Percentiles rank a stretch among this genome's conserved stretches.
Evolutionary conservation across 78 protist species (phyloP).

Genomic region (Bodo saltans): DNA sequence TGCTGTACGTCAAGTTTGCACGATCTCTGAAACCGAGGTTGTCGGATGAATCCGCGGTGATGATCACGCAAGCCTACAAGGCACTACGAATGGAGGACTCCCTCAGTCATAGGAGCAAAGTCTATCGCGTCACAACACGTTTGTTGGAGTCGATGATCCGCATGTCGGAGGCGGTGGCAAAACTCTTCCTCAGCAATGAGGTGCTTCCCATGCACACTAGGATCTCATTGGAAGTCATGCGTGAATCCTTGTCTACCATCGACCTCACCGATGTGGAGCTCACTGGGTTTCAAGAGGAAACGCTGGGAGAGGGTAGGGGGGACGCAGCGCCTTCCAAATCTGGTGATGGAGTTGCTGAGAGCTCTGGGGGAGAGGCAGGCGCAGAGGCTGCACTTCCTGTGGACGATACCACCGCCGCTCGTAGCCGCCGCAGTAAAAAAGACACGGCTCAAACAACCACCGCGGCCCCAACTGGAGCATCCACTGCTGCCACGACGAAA

Average conservation of each 20-base stretch:
- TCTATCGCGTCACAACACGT: conserved; percentile 91
- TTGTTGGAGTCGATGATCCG: conserved; percentile 97
- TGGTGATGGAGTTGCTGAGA: no score
- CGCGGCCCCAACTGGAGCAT: no score
- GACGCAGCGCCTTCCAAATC: background rate
- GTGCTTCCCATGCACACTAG: conserved; percentile 17
- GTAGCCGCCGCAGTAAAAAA: no score
- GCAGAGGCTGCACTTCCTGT: no score
- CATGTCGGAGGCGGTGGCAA: conserved; percentile 86
- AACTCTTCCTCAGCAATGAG: conserved; percentile 41
- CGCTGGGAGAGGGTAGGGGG: background rate
- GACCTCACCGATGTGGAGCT: background rate
- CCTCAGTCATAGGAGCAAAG: background rate
- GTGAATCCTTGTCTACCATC: background rate
- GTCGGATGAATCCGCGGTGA: conserved; percentile 16
- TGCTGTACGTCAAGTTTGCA: conserved; percentile 75
- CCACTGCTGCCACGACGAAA: background rate
- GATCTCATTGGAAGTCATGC: conserved; percentile 1
- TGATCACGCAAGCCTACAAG: conserved; percentile 48
- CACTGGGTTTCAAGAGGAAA: background rate
- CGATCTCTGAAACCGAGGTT: conserved; percentile 69
- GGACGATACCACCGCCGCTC: no score
- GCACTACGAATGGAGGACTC: conserved; percentile 43
- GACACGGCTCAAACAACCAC: no score
- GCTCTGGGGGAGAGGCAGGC: no score